Conservation (phyloP, 768 basidiomycete genomes). For the Lentinula edodes region DNA sequence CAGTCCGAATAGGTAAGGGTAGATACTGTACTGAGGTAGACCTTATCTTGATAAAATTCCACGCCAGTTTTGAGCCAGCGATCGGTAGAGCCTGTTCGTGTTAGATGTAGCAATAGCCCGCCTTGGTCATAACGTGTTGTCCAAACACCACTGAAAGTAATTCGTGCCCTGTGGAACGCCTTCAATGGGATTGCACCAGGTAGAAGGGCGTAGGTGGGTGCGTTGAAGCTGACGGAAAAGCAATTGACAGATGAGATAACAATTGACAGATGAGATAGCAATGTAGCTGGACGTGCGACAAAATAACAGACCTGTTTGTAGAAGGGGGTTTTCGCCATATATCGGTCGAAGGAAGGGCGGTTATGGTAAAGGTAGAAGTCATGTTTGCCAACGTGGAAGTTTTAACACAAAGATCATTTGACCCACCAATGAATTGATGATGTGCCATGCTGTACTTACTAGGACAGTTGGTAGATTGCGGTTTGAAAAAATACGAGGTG, state of each 20-base stretch:
- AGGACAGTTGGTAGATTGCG: no score
- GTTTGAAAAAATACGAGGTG: no score
- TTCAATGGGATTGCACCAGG: background rate
- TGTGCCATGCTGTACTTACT: no score
- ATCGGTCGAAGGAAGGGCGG: slow-evolving; percentile 6
- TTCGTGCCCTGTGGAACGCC: background rate
- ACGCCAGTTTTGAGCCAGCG: slow-evolving; percentile 9
- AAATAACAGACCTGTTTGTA: background rate
- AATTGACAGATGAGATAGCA: no score
- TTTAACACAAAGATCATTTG: background rate
- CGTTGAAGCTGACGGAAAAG: slow-evolving; percentile 8
- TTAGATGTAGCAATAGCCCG: slow-evolving; percentile 1
- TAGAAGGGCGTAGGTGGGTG: background rate
- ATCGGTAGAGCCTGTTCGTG: background rate
- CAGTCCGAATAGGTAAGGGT: slow-evolving; percentile 6
- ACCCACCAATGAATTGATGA: background rate
- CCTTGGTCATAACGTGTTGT: slow-evolving; percentile 5
- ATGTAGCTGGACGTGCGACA: no score
- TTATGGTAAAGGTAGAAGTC: slow-evolving; percentile 2
- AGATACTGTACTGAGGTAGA: slow-evolving; percentile 7
- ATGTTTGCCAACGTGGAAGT: background rate
- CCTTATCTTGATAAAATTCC: slow-evolving; percentile 6
- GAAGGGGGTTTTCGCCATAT: slow-evolving; percentile 9
- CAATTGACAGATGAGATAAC: no score
- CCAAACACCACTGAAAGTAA: background rate